phyloP scores from a whole-genome alignment of 2,329 filamentous ascomycete genomes.

The Eurotiales sp. region DNA sequence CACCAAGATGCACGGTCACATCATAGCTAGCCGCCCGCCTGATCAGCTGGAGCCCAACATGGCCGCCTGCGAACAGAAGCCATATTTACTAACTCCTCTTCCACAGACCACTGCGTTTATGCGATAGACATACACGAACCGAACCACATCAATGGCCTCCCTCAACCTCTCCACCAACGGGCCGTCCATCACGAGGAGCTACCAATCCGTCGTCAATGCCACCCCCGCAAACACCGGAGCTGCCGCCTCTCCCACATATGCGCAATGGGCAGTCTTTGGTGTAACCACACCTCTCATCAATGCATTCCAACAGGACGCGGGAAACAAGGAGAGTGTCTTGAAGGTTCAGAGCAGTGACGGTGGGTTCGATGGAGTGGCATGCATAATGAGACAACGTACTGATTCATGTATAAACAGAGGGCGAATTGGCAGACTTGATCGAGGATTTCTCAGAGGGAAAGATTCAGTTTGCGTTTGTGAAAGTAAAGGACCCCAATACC shows the following conservation, averaged over 20 bases:
- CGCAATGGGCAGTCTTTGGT: constrained; percentile 89
- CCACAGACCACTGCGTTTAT: constrained; percentile 1
- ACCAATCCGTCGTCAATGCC: constrained; percentile 64
- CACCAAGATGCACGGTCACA: neutral
- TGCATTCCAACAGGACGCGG: constrained; percentile 80
- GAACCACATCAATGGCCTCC: constrained; percentile 62
- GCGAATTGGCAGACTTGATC: constrained; percentile 81
- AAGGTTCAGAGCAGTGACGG: constrained; percentile 92
- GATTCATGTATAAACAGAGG: constrained; percentile 55
- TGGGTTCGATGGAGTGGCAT: constrained; percentile 49
- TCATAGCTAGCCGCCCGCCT: neutral
- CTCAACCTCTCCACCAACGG: constrained; percentile 76
- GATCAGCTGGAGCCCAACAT: neutral
- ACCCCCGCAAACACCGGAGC: constrained; percentile 54
- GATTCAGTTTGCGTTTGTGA: constrained; percentile 94
- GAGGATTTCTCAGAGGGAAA: constrained; percentile 97
- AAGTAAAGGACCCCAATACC: constrained; percentile 93
- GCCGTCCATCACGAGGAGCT: constrained; percentile 73
- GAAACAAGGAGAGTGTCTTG: constrained; percentile 85
- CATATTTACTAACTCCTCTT: neutral
- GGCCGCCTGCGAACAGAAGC: neutral
- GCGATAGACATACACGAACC: constrained; percentile 9
- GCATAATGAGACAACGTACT: constrained; percentile 21
- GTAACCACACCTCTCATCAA: constrained; percentile 89
- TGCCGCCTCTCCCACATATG: constrained; percentile 72